Evolutionary conservation across 2,329 filamentous ascomycete species (phyloP).

Genomic region (Fusarium graminum): DNA sequence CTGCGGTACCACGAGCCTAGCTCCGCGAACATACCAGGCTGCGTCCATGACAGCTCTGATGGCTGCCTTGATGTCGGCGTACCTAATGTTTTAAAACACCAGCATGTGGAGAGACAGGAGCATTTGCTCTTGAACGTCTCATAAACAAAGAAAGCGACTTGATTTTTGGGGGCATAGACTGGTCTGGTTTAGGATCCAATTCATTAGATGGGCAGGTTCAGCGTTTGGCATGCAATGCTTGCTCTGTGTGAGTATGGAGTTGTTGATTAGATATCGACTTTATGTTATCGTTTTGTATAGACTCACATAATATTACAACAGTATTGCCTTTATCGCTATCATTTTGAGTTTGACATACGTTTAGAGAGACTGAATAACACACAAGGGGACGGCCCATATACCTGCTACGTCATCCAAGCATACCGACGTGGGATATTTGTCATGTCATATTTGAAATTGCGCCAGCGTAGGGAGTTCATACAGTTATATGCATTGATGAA

Average conservation of each 20-base stretch:
- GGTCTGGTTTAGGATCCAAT: slow-evolving; percentile 17
- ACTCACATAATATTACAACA: slow-evolving; percentile 18
- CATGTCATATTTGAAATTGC: no score
- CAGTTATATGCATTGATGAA: no score
- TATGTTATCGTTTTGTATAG: slow-evolving; percentile 1
- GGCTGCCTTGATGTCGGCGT: slow-evolving; percentile 40
- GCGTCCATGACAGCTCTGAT: slow-evolving; percentile 40
- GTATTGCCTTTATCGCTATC: not conserved
- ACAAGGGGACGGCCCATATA: no score
- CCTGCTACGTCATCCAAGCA: no score
- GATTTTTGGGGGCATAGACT: slow-evolving; percentile 33
- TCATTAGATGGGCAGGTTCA: slow-evolving; percentile 26
- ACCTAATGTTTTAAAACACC: slow-evolving; percentile 35
- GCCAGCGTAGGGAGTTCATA: no score
- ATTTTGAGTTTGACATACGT: not conserved
- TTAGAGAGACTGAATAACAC: no score
- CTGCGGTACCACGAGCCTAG: slow-evolving; percentile 62
- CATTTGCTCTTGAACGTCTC: slow-evolving; percentile 13
- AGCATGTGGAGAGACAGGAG: not conserved
- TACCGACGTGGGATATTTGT: no score
- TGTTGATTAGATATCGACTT: slow-evolving; percentile 2
- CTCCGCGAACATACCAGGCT: slow-evolving; percentile 43
- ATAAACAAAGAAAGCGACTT: slow-evolving; percentile 33
- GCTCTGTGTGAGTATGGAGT: slow-evolving; percentile 8
- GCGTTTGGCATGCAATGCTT: slow-evolving; percentile 23